A percentile compares a stretch with the other conserved stretches of the same genome.
These are phyloP conservation scores for Scutellaria baicalensis DNA, from an alignment of 257 asterid genomes.

Conservation along the genomic window DNA sequence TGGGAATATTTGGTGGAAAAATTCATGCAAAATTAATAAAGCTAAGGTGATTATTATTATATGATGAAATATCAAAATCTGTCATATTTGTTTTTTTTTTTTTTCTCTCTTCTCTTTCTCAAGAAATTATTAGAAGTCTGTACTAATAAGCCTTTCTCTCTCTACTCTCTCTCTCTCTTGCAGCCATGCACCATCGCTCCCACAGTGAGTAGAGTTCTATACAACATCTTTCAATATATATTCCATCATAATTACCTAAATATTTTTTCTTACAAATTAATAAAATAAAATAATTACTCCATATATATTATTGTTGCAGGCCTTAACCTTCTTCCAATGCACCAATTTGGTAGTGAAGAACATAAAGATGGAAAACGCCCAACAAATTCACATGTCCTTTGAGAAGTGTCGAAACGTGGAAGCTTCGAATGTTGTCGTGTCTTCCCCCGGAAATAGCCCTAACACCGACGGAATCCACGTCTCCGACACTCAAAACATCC, in stretches of 20 bases:
- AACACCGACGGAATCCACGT: slow-evolving; percentile 90
- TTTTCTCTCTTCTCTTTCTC: too few species aligned
- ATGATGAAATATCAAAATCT: too few species aligned
- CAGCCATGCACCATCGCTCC: slow-evolving; percentile 85
- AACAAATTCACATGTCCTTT: slow-evolving; percentile 59
- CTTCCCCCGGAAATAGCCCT: slow-evolving; percentile 58
- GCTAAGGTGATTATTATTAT: slow-evolving; percentile 17
- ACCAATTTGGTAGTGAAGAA: slow-evolving; percentile 40
- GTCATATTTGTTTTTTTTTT: too few species aligned
- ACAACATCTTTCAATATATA: too few species aligned
- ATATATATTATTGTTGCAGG: slow-evolving; percentile 32
- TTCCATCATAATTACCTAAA: too few species aligned
- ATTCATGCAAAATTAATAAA: slow-evolving; percentile 65
- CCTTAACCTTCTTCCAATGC: slow-evolving; percentile 59
- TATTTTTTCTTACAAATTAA: too few species aligned
- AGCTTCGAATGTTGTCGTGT: slow-evolving; percentile 43
- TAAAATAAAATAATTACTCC: too few species aligned
- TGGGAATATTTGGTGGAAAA: slow-evolving; percentile 84
- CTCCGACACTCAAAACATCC: slow-evolving; percentile 39
- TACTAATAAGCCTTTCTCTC: not conserved
- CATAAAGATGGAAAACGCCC: slow-evolving; percentile 46
- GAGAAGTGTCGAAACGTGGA: slow-evolving; percentile 39
- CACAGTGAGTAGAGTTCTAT: slow-evolving; percentile 43
- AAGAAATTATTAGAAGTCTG: too few species aligned
- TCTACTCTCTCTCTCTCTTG: not conserved